Conservation (phyloP, 2,329 filamentous ascomycete genomes). For the Dothistroma septosporum region DNA sequence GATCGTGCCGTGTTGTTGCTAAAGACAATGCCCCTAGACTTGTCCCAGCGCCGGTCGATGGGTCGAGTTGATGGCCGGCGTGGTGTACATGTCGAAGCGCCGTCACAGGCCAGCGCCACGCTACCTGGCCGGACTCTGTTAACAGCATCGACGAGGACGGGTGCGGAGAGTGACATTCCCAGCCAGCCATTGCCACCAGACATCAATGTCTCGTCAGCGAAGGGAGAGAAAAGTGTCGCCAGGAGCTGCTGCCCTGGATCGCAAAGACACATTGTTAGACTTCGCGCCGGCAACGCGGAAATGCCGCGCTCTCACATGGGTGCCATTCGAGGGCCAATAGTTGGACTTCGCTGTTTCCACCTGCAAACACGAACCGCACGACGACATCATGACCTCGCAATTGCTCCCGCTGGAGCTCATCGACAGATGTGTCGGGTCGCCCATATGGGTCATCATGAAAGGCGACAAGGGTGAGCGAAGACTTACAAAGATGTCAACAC, state of each 20-base stretch:
- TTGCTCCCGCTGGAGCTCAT: slow-evolving; percentile 68
- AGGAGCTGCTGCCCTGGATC: not conserved
- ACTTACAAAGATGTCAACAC: not conserved
- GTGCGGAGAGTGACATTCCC: slow-evolving; percentile 15
- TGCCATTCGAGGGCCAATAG: not conserved
- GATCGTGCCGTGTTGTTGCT: slow-evolving; percentile 10
- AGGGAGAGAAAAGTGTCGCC: not conserved
- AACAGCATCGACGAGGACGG: slow-evolving; percentile 17
- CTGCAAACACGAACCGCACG: not conserved
- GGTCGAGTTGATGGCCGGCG: slow-evolving; percentile 27
- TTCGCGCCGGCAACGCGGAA: slow-evolving; percentile 4
- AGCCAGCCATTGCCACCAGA: slow-evolving; percentile 10
- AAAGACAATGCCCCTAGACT: slow-evolving; percentile 29
- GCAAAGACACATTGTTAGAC: not conserved
- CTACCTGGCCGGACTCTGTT: slow-evolving; percentile 12
- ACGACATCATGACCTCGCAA: slow-evolving; percentile 27
- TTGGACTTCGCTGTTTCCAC: not conserved
- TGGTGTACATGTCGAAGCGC: not conserved
- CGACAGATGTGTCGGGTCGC: slow-evolving; percentile 96
- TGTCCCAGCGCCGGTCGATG: slow-evolving; percentile 29
- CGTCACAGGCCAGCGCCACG: slow-evolving; percentile 10
- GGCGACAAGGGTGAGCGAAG: slow-evolving; percentile 77
- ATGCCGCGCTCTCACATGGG: not conserved
- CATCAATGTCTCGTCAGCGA: not conserved
- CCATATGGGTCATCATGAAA: slow-evolving; percentile 99